phyloP scores from a whole-genome alignment of 2,329 filamentous ascomycete genomes.

The Alternaria triticina region DNA sequence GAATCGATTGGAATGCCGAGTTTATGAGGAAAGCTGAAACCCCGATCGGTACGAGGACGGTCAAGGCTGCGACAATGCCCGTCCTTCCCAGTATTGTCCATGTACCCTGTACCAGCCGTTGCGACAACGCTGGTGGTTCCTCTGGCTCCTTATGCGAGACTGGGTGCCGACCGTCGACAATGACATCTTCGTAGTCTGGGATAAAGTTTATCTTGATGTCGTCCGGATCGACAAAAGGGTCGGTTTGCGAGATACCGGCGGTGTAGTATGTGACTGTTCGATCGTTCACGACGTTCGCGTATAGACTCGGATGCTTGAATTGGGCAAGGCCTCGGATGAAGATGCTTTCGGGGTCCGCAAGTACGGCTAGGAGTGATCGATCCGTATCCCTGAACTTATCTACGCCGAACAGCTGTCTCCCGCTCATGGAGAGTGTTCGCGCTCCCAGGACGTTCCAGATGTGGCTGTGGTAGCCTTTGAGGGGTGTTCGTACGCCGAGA shows the following conservation, averaged over 20 bases:
- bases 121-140: conserved; percentile 42
- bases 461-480: conserved; percentile 51
- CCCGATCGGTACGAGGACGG: conserved; percentile 76
- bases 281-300: conserved; percentile 89
- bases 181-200: conserved; percentile 73
- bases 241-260: conserved; percentile 74
- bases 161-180: conserved; percentile 73
- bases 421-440: conserved; percentile 79
- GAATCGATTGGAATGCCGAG: conserved; percentile 75
- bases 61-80: conserved; percentile 69
- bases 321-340: conserved; percentile 79
- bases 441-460: conserved; percentile 80
- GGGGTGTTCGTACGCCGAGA: conserved; percentile 63
- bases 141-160: conserved; percentile 56
- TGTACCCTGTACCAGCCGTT: conserved; percentile 45
- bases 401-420: conserved; percentile 84
- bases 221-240: conserved; percentile 75
- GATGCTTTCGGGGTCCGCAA: conserved; percentile 83
- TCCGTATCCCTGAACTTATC: conserved; percentile 84
- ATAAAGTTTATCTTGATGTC: conserved; percentile 75
- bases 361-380: conserved; percentile 77
- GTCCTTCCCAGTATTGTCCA: conserved; percentile 58
- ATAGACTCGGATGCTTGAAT: conserved; percentile 79
- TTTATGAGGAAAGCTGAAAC: conserved; percentile 75
- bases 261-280: conserved; percentile 83